Percentiles rank a stretch among this genome's conserved stretches.
Conservation (phyloP, 768 basidiomycete species). For the Terana coerulea region DNA sequence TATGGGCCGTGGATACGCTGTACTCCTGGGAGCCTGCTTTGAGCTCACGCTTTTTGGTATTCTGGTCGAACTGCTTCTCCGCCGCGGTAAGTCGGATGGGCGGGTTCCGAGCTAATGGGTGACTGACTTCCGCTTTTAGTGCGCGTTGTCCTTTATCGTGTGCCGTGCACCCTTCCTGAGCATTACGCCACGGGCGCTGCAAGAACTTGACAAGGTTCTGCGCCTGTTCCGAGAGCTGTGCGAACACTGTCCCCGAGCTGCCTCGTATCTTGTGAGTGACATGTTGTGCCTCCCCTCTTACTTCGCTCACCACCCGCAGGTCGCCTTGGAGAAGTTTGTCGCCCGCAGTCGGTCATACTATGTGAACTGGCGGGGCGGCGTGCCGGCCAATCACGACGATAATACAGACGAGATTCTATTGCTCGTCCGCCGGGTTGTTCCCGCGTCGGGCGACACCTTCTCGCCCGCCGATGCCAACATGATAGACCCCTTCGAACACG, state of each 20-base stretch:
- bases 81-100: constrained; percentile 61
- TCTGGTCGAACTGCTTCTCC: constrained; percentile 75
- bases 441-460: constrained; percentile 1
- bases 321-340: constrained; percentile 51
- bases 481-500: constrained; percentile 19
- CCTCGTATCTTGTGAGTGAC: constrained; percentile 51
- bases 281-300: not conserved
- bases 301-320: constrained; percentile 30
- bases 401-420: constrained; percentile 20
- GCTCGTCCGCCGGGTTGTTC: constrained; percentile 19
- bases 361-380: constrained; percentile 33
- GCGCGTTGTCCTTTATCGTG: constrained; percentile 62
- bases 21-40: constrained; percentile 57
- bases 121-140: constrained; percentile 25
- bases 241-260: constrained; percentile 55
- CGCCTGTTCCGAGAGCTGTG: constrained; percentile 55
- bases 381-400: constrained; percentile 10
- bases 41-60: constrained; percentile 61
- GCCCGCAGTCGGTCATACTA: constrained; percentile 49
- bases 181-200: constrained; percentile 55
- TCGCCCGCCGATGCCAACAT: constrained; percentile 7
- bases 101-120: not conserved
- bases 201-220: constrained; percentile 56
- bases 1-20: constrained; percentile 52
- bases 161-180: constrained; percentile 57